Evolutionary conservation across 2,329 filamentous ascomycete species (phyloP), one percentile per base, ranked within the genome.

Genomic region (Knoxdaviesia proteae): DNA sequence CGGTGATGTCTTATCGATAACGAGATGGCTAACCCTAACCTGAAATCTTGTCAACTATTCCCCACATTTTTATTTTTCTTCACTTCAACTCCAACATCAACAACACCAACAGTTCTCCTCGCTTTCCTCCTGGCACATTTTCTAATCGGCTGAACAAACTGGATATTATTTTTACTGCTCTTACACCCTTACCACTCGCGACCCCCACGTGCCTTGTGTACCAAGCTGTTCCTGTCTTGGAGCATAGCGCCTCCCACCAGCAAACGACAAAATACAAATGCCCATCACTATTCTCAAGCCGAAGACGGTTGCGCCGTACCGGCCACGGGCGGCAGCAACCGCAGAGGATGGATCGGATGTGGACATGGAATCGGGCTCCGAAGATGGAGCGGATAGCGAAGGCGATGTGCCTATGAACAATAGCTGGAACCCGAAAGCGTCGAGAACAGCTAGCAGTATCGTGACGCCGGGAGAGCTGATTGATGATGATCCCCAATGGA

Each of bases 401-500:
- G 60, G 61, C 44, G 61, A 68, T 48, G 50, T 65, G 41, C 53
- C 61, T 42, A 69, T 68, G 63, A 54, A 58, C n/a, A 41, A n/a
- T 31, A 41, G 7, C 8, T n/a, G 20, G 32, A 32, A 20, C 20
- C 37, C 10, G 48, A 51, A 8, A 53, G 51, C 43, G 49, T 53
- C 32, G 52, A 53, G 45, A 52, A 61, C 52, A 62, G 69, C 34
- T 20, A 20, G 20, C 20, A 20, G 20, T 20, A 80, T 94, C 50
- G 79, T 94, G 50, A 94, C 87, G 1, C 88, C 88, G 1, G 90
- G 88, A 53, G 82, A 92, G 56, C 63, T 80, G 47, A 83, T 96
- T 51, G 94, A 88, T 7, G 73, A 78, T 49, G 86, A 94, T 59
- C 71, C 84, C n/a, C 86, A 94, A 66, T 96, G 84, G 84, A 96